Evolutionary conservation across 1,284 basidiomycete species (phyloP).

Genomic region (Lentinula novae-zelandiae): DNA sequence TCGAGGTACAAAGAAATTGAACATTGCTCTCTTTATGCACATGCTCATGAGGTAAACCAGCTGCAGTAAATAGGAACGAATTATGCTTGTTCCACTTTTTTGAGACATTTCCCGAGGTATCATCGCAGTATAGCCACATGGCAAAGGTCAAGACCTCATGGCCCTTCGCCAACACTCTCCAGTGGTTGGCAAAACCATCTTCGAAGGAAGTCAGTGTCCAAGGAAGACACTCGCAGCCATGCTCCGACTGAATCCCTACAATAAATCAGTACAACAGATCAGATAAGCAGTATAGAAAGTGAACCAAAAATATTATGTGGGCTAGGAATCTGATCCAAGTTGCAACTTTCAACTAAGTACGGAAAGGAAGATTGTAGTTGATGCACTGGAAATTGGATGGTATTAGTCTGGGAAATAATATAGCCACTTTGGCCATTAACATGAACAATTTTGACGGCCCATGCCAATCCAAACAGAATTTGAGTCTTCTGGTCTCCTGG

Average conservation of each 20-base stretch:
- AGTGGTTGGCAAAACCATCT: neutral
- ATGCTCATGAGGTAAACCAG: slow-evolving; percentile 23
- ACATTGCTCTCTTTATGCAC: neutral
- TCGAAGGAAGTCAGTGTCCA: neutral
- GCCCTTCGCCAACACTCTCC: slow-evolving; percentile 16
- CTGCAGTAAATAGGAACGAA: slow-evolving; percentile 22
- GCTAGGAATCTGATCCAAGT: neutral
- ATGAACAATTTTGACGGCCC: neutral
- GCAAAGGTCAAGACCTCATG: slow-evolving; percentile 17
- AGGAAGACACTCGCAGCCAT: neutral
- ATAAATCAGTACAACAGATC: neutral
- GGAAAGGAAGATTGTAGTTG: neutral
- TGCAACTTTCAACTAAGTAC: neutral
- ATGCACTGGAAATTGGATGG: neutral
- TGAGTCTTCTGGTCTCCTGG: too few relatives aligned
- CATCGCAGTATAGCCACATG: slow-evolving; percentile 36
- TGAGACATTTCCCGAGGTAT: slow-evolving; percentile 37
- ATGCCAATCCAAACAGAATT: too few relatives aligned
- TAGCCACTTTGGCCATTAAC: neutral
- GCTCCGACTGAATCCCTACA: too few relatives aligned
- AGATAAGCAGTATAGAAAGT: too few relatives aligned
- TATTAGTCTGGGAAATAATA: neutral
- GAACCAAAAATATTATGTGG: neutral
- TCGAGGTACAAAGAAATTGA: slow-evolving; percentile 25
- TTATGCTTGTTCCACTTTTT: slow-evolving; percentile 45